phyloP scores from a whole-genome alignment of 345 rosid species.

The Citrus mangshanensis region DNA sequence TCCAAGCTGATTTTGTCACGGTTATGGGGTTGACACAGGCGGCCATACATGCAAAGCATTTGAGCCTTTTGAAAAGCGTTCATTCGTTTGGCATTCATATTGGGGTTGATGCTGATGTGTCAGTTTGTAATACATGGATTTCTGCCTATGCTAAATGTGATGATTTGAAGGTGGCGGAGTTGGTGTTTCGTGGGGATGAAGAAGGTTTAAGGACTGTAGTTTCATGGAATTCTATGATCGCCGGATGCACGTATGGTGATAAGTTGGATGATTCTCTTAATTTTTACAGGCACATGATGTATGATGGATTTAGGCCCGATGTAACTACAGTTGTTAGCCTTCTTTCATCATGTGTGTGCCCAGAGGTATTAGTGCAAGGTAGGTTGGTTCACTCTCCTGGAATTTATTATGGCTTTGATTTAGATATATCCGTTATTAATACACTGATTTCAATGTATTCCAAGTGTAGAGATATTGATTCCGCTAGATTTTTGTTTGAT shows the following conservation, averaged over 20 bases:
- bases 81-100: conserved; percentile 51
- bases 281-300: conserved; percentile 51
- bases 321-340: conserved; percentile 54
- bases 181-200: conserved; percentile 43
- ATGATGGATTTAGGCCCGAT: conserved; percentile 45
- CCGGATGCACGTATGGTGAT: conserved; percentile 41
- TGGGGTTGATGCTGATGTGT: conserved; percentile 47
- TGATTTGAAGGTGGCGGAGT: conserved; percentile 46
- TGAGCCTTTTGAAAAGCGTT: conserved; percentile 30
- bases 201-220: conserved; percentile 31
- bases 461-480: conserved; percentile 39
- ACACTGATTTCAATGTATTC: conserved; percentile 70
- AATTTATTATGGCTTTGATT: conserved; percentile 43
- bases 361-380: conserved; percentile 40
- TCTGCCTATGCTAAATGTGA: conserved; percentile 56
- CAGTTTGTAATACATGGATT: conserved; percentile 59
- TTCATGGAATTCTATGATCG: conserved; percentile 65
- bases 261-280: conserved; percentile 32
- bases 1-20: conserved; percentile 54
- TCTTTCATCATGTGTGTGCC: conserved; percentile 43
- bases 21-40: conserved; percentile 42
- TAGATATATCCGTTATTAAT: conserved; percentile 35
- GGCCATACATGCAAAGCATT: conserved; percentile 20
- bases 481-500: conserved; percentile 58
- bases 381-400: conserved; percentile 56